These are phyloP conservation scores for Penicillium goetzii DNA, from an alignment of 495 filamentous ascomycete genomes.

Conservation along the genomic window DNA sequence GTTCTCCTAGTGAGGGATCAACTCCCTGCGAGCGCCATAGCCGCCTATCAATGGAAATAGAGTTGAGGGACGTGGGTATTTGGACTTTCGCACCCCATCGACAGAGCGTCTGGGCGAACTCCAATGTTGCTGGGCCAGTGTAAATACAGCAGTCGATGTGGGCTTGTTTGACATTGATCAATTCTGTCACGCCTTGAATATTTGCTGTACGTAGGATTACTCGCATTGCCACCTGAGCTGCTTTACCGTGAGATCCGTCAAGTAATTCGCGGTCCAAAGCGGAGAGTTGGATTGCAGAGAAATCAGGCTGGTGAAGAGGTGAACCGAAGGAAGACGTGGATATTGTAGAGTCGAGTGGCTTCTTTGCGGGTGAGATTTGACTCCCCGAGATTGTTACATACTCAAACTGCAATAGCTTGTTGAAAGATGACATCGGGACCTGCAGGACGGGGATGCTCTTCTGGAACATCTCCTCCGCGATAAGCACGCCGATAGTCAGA, in stretches of 20 bases:
- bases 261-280: constrained; percentile 27
- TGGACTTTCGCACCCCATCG: constrained; percentile 27
- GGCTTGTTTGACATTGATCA: constrained; percentile 32
- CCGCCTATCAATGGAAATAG: constrained; percentile 39
- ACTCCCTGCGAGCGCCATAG: constrained; percentile 32
- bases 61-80: constrained; percentile 37
- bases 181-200: constrained; percentile 22
- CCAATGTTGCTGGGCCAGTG: constrained; percentile 34
- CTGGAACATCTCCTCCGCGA: constrained; percentile 34
- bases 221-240: constrained; percentile 30
- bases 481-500: constrained; percentile 34
- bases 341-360: neutral
- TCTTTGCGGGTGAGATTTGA: neutral
- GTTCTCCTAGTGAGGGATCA: constrained; percentile 18
- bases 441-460: constrained; percentile 32
- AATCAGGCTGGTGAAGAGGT: neutral
- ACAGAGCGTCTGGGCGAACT: constrained; percentile 29
- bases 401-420: neutral
- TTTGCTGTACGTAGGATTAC: constrained; percentile 31
- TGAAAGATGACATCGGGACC: neutral
- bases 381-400: neutral
- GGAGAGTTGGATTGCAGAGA: neutral
- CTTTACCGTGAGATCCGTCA: constrained; percentile 25
- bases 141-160: constrained; percentile 43
- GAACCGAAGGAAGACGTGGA: neutral